A percentile compares a stretch with the other conserved stretches of the same genome.
phyloP scores from a whole-genome alignment of 2,329 filamentous ascomycete species.

The Cadophora sp. region DNA sequence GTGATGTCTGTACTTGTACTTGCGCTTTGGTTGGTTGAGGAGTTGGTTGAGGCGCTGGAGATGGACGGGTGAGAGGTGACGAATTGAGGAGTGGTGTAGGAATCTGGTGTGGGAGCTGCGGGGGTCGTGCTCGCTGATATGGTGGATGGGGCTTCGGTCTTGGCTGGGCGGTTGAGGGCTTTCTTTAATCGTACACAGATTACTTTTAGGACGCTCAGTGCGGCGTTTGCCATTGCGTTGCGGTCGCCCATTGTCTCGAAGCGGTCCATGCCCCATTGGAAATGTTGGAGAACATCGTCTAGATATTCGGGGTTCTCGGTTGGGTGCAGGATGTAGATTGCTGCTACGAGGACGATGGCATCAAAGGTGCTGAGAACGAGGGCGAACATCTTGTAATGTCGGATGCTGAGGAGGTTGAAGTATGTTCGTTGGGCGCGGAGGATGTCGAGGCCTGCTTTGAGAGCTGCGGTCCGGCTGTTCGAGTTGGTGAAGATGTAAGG shows the following conservation, averaged over 20 bases:
- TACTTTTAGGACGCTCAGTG: constrained; percentile 60
- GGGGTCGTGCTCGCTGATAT: constrained; percentile 21
- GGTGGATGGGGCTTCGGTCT: constrained; percentile 7
- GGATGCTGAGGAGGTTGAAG: constrained; percentile 52
- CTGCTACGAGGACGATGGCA: constrained; percentile 65
- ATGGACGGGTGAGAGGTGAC: constrained; percentile 22
- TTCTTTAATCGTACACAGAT: constrained; percentile 61
- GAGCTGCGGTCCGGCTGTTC: constrained; percentile 59
- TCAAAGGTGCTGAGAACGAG: constrained; percentile 70
- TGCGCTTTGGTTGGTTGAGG: constrained; percentile 14
- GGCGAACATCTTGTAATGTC: constrained; percentile 60
- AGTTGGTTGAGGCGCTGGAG: constrained; percentile 28
- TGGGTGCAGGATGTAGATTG: constrained; percentile 67
- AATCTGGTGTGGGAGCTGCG: constrained; percentile 19
- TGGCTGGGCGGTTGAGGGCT: constrained; percentile 40
- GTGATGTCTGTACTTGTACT: neutral
- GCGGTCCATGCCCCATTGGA: constrained; percentile 64
- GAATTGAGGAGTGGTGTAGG: constrained; percentile 18
- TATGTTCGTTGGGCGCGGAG: constrained; percentile 62
- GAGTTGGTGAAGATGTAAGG: constrained; percentile 66
- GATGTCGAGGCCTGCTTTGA: constrained; percentile 61
- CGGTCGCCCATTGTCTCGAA: constrained; percentile 62
- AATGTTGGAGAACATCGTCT: constrained; percentile 58
- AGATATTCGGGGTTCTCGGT: constrained; percentile 58
- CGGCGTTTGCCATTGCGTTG: constrained; percentile 60